phyloP scores from a whole-genome alignment of 345 rosid genomes.

The Eucalyptus rudis region DNA sequence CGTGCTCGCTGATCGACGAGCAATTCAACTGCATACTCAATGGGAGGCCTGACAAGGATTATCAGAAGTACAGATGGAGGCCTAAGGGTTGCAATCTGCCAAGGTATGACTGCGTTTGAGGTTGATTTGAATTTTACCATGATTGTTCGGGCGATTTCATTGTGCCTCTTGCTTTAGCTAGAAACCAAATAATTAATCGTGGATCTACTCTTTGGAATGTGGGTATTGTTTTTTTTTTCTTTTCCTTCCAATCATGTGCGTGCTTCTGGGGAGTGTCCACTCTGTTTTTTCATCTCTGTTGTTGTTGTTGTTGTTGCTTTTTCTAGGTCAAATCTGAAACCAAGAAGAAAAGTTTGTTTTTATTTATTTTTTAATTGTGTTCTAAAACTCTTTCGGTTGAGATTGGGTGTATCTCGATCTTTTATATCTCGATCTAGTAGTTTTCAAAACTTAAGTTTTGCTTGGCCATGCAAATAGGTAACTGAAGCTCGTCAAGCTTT shows the following conservation, averaged over 20 bases:
- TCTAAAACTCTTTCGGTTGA: background rate
- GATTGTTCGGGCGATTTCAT: background rate
- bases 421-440: background rate
- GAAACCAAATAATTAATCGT: background rate
- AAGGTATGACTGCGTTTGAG: constrained; percentile 20
- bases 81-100: constrained; percentile 78
- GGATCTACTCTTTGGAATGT: background rate
- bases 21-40: constrained; percentile 72
- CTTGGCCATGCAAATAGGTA: background rate
- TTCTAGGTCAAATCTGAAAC: background rate
- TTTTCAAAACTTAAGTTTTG: background rate
- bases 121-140: background rate
- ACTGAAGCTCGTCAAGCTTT: background rate
- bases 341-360: background rate
- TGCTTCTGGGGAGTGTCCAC: background rate
- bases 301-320: background rate
- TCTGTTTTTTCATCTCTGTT: background rate
- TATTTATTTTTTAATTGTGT: background rate
- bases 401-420: background rate
- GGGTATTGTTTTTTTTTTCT: background rate
- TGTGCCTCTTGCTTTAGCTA: background rate
- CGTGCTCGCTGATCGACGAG: constrained; percentile 74
- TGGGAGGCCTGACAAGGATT: constrained; percentile 72
- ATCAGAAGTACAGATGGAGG: constrained; percentile 76
- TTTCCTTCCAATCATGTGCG: background rate